Percentiles rank a stretch among this genome's conserved stretches.
Evolutionary conservation across 2,329 filamentous ascomycete genomes (phyloP).

Genomic region (Cordyceps sp.): DNA sequence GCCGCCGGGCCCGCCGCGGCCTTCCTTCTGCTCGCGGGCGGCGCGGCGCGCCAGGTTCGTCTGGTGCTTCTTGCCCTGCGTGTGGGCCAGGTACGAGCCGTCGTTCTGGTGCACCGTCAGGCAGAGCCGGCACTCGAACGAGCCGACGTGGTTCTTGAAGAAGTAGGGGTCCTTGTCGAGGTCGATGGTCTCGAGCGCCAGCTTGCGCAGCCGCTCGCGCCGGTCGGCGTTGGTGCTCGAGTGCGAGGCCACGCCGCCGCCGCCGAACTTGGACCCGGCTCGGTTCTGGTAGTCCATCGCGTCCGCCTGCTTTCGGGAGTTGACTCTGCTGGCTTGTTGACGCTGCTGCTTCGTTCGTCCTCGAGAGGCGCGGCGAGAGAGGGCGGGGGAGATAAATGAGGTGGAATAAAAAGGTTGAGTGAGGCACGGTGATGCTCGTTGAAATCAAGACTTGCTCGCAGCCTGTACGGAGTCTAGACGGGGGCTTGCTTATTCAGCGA

Average conservation of each 20-base stretch:
- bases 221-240: conserved; percentile 93
- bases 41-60: conserved; percentile 92
- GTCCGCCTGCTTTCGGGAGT: neutral
- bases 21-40: conserved; percentile 87
- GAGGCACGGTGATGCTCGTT: too few species aligned
- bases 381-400: too few species aligned
- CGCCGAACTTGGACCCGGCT: conserved; percentile 93
- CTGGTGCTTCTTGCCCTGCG: conserved; percentile 96
- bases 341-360: too few species aligned
- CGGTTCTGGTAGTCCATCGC: conserved; percentile 80
- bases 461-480: too few species aligned
- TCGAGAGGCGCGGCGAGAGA: too few species aligned
- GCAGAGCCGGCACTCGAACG: conserved; percentile 93
- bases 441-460: too few species aligned
- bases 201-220: conserved; percentile 90
- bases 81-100: conserved; percentile 95
- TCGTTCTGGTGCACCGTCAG: conserved; percentile 98
- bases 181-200: conserved; percentile 96
- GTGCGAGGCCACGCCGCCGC: conserved; percentile 86
- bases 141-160: conserved; percentile 98
- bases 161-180: conserved; percentile 99
- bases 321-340: too few species aligned
- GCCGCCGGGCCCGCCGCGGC: conserved; percentile 51
- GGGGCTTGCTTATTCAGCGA: too few species aligned
- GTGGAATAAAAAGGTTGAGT: too few species aligned